phyloP scores from a whole-genome alignment of 805 yeast species.

The Metschnikowia santaceciliae region DNA sequence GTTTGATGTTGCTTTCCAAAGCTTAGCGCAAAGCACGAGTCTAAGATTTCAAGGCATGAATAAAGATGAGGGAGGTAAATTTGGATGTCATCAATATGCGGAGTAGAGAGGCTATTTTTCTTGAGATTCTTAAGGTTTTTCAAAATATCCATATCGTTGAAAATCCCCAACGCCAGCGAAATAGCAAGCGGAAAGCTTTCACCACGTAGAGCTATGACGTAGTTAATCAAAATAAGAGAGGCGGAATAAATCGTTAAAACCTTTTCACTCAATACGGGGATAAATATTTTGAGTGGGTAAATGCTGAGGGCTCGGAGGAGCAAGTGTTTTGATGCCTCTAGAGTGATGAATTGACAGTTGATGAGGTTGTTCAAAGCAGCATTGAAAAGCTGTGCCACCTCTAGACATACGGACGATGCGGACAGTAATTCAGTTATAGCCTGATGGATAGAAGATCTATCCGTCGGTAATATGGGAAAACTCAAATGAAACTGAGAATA shows the following conservation, averaged over 20 bases:
- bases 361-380: conserved; percentile 37
- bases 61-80: conserved; percentile 40
- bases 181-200: conserved; percentile 56
- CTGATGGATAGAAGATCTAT: conserved; percentile 19
- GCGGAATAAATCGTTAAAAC: conserved; percentile 27
- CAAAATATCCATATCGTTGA: conserved; percentile 50
- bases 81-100: conserved; percentile 11
- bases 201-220: conserved; percentile 56
- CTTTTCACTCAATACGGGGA: conserved; percentile 19
- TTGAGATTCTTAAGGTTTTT: conserved; percentile 27
- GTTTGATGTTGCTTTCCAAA: conserved; percentile 42
- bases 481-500: conserved; percentile 41
- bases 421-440: conserved; percentile 11
- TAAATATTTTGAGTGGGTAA: conserved; percentile 29
- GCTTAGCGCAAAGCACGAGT: conserved; percentile 48
- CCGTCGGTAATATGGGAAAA: conserved; percentile 45
- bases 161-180: conserved; percentile 31
- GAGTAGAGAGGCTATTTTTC: background rate
- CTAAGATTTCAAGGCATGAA: conserved; percentile 44
- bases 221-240: conserved; percentile 42
- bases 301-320: conserved; percentile 33
- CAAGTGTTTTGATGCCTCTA: conserved; percentile 31
- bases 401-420: conserved; percentile 24
- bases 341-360: conserved; percentile 28
- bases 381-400: conserved; percentile 40